Conservation (phyloP, 2,329 filamentous ascomycete species). For the Aspergillus intermedius region DNA sequence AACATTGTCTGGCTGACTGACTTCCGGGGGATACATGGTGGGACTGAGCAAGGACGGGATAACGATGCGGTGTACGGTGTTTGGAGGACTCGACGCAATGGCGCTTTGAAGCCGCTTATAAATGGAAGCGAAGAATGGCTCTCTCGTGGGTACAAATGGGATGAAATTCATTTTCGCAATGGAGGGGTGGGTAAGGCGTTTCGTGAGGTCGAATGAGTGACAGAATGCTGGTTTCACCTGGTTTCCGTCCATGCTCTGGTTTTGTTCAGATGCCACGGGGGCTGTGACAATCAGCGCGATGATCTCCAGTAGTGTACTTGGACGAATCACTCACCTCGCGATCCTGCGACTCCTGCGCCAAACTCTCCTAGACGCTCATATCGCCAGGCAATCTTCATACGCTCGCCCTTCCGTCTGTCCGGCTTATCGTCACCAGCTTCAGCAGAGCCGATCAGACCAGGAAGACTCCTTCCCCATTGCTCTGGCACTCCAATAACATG, state of each 20-base stretch:
- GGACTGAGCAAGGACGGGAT: constrained; percentile 83
- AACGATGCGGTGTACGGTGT: constrained; percentile 69
- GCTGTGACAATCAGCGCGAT: constrained; percentile 19
- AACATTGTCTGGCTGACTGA: constrained; percentile 64
- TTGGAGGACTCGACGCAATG: constrained; percentile 52
- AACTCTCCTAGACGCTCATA: constrained; percentile 79
- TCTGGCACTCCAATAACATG: constrained; percentile 77
- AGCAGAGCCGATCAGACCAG: constrained; percentile 57
- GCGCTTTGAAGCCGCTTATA: constrained; percentile 52
- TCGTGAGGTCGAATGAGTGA: constrained; percentile 66
- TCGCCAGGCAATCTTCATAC: constrained; percentile 99
- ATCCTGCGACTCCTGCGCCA: constrained; percentile 48
- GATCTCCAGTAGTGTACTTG: background rate
- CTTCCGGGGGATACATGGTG: constrained; percentile 66
- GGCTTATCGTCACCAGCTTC: constrained; percentile 40
- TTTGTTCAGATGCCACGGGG: constrained; percentile 33
- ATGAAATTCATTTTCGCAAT: constrained; percentile 49
- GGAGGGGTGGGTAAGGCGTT: constrained; percentile 54
- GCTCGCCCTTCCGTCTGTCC: constrained; percentile 51
- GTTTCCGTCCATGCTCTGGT: constrained; percentile 31
- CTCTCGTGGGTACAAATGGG: constrained; percentile 34
- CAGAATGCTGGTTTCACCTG: constrained; percentile 50
- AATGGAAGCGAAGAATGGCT: constrained; percentile 59
- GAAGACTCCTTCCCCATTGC: constrained; percentile 75
- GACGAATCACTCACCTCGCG: constrained; percentile 51